Evolutionary conservation across 345 rosid species (phyloP).

Genomic region (Moricandia arvensis): DNA sequence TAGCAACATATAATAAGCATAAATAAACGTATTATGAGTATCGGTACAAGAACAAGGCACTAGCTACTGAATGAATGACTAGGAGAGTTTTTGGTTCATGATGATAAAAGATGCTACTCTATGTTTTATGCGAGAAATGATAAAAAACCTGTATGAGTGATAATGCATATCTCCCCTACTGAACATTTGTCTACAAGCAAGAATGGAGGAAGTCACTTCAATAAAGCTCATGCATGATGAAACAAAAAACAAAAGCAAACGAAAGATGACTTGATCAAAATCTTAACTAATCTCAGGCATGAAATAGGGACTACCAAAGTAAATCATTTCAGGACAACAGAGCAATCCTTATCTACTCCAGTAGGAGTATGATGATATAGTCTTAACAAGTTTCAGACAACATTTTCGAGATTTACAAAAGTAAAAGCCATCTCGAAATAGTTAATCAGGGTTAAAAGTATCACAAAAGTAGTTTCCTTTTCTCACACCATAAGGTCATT

Average conservation of each 20-base stretch:
- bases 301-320: neutral
- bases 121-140: neutral
- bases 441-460: neutral
- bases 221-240: neutral
- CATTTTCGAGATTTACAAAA: neutral
- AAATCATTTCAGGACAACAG: slow-evolving; percentile 1
- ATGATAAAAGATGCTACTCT: neutral
- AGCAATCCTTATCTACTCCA: neutral
- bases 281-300: neutral
- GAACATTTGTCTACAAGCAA: neutral
- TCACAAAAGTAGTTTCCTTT: neutral
- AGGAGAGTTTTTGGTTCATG: neutral
- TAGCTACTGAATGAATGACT: neutral
- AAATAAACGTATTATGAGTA: neutral
- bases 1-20: neutral
- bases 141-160: neutral
- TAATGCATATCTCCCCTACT: neutral
- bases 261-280: neutral
- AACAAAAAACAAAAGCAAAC: neutral
- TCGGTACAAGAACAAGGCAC: neutral
- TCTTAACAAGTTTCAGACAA: neutral
- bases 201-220: neutral
- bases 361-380: neutral
- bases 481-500: slow-evolving; percentile 6
- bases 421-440: neutral